Conservation (phyloP, 805 yeast species). For the Metschnikowia lochheadii region DNA sequence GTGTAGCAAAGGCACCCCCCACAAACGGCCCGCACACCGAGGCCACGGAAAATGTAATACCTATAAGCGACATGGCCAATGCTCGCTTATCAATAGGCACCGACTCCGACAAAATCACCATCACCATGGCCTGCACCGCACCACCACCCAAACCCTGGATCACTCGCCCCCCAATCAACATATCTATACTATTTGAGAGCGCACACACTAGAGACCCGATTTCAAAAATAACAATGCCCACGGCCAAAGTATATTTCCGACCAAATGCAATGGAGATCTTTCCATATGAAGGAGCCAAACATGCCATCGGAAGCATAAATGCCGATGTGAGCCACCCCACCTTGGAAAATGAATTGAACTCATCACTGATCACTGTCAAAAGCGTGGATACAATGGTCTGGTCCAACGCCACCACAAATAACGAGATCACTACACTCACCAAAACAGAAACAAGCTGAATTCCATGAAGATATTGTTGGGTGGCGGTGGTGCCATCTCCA, state of each 20-base stretch:
- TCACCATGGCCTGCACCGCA: constrained; percentile 55
- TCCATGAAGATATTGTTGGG: constrained; percentile 34
- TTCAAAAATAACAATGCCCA: constrained; percentile 52
- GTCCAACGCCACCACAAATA: constrained; percentile 48
- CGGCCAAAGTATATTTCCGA: constrained; percentile 46
- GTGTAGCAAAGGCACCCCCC: constrained; percentile 61
- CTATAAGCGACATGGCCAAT: constrained; percentile 34
- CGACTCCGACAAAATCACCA: constrained; percentile 54
- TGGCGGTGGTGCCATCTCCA: constrained; percentile 38
- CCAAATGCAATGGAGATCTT: constrained; percentile 54
- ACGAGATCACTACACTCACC: constrained; percentile 25
- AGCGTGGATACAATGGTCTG: constrained; percentile 56
- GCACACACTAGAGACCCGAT: constrained; percentile 62
- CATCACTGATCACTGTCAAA: constrained; percentile 44
- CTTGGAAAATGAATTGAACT: constrained; percentile 47
- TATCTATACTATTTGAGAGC: constrained; percentile 48
- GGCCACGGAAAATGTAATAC: constrained; percentile 45
- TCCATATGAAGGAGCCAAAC: constrained; percentile 56
- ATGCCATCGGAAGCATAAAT: constrained; percentile 50
- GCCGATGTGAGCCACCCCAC: constrained; percentile 60
- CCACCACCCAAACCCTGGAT: constrained; percentile 72
- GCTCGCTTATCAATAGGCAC: constrained; percentile 44
- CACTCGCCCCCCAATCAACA: constrained; percentile 68
- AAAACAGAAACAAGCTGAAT: constrained; percentile 22
- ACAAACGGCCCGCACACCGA: constrained; percentile 59